These are phyloP conservation scores for Fusarium ramigenum DNA, from an alignment of 2,329 filamentous ascomycete species.

Conservation along the genomic window DNA sequence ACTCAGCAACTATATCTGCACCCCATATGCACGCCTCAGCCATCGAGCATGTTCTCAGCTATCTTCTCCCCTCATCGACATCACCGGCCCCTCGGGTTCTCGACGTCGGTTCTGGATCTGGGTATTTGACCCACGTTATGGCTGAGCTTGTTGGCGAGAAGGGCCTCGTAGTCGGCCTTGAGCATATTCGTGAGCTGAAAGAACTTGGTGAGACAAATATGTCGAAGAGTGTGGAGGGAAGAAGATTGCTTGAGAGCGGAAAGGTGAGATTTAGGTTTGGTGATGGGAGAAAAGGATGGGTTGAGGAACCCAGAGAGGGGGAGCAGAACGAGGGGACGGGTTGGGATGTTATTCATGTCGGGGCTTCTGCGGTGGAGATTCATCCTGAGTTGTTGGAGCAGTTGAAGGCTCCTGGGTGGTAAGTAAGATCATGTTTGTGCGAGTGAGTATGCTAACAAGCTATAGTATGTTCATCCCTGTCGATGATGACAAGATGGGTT, in stretches of 20 bases:
- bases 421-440: slow-evolving; percentile 25
- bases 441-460: slow-evolving; percentile 12
- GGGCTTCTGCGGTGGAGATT: slow-evolving; percentile 80
- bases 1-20: slow-evolving; percentile 65
- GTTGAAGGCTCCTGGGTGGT: slow-evolving; percentile 78
- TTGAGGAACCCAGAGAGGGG: slow-evolving; percentile 55
- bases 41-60: slow-evolving; percentile 59
- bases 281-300: slow-evolving; percentile 75
- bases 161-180: slow-evolving; percentile 72
- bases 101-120: slow-evolving; percentile 79
- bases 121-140: slow-evolving; percentile 88
- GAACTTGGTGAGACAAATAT: slow-evolving; percentile 73
- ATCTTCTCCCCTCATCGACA: slow-evolving; percentile 49
- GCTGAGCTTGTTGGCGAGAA: slow-evolving; percentile 74
- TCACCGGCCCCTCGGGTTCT: slow-evolving; percentile 64
- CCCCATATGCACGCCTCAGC: slow-evolving; percentile 70
- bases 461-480: slow-evolving; percentile 79
- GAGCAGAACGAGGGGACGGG: slow-evolving; percentile 60
- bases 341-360: slow-evolving; percentile 96
- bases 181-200: slow-evolving; percentile 74
- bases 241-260: slow-evolving; percentile 67
- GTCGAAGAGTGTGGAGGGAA: slow-evolving; percentile 67
- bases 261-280: slow-evolving; percentile 77
- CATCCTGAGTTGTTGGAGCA: slow-evolving; percentile 80
- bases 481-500: slow-evolving; percentile 59